Conservation (phyloP, 1,284 basidiomycete species). For the Erythrobasidium hasegawianum region DNA sequence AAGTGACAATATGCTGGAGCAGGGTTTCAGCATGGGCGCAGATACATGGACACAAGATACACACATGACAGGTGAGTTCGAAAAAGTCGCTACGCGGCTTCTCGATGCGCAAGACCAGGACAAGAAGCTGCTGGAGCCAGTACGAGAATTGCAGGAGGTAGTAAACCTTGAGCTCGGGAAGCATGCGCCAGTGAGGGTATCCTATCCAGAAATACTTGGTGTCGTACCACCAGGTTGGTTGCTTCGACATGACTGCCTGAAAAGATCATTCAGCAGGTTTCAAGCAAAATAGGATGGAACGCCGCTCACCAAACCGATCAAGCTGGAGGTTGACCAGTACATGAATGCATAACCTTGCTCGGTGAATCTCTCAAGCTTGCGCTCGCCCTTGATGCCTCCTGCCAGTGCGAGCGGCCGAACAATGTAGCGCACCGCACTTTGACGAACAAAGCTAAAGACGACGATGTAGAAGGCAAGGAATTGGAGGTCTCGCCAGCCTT, state of each 20-base stretch:
- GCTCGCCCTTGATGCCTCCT: conserved; percentile 64
- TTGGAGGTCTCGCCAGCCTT: conserved; percentile 66
- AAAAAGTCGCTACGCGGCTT: conserved; percentile 88
- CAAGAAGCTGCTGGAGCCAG: conserved; percentile 90
- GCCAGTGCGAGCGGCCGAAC: conserved; percentile 64
- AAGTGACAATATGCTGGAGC: conserved; percentile 78
- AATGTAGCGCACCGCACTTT: conserved; percentile 66
- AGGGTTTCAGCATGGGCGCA: neutral
- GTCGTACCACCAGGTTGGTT: conserved; percentile 86
- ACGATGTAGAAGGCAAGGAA: conserved; percentile 86
- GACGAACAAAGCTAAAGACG: conserved; percentile 86
- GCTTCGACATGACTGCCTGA: conserved; percentile 76
- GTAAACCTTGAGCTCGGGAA: conserved; percentile 77
- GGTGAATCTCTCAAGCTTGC: conserved; percentile 75
- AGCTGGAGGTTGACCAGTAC: conserved; percentile 70
- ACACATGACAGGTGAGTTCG: conserved; percentile 68
- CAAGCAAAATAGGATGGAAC: conserved; percentile 56
- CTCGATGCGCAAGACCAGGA: conserved; percentile 77
- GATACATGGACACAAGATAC: conserved; percentile 31
- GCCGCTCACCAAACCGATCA: conserved; percentile 72
- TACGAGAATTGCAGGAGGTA: conserved; percentile 74
- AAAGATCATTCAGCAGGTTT: neutral
- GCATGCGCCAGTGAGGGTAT: conserved; percentile 86
- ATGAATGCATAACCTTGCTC: conserved; percentile 84
- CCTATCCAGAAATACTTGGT: conserved; percentile 78